phyloP scores from a whole-genome alignment of 2,329 filamentous ascomycete species.

The Cladorrhinum sp. region DNA sequence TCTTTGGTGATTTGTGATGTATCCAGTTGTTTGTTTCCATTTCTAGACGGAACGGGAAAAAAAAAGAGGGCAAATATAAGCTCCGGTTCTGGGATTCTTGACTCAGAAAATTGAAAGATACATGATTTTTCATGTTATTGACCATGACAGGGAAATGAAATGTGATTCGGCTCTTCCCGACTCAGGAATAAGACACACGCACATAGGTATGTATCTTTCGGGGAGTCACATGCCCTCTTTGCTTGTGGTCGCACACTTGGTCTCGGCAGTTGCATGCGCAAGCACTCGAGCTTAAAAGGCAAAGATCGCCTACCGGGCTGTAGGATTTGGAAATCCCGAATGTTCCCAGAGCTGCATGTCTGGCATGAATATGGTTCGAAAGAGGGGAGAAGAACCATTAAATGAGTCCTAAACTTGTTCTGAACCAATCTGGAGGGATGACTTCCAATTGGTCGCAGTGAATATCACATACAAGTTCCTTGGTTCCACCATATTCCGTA shows the following conservation, averaged over 20 bases:
- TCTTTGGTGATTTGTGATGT: too few species aligned
- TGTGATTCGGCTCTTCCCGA: background rate
- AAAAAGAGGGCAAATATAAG: too few species aligned
- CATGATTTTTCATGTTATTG: too few species aligned
- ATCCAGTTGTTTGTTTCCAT: too few species aligned
- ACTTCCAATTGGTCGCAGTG: background rate
- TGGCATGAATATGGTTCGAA: too few species aligned
- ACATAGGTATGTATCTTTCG: background rate
- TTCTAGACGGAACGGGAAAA: background rate
- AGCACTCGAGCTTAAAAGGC: background rate
- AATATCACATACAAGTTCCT: background rate
- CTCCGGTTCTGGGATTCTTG: background rate
- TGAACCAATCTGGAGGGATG: background rate
- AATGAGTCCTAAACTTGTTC: background rate
- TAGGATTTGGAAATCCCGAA: too few species aligned
- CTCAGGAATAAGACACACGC: background rate
- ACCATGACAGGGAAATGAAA: too few species aligned
- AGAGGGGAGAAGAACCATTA: too few species aligned
- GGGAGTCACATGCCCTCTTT: background rate
- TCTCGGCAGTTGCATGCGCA: too few species aligned
- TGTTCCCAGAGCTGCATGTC: background rate
- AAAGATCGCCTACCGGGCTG: background rate
- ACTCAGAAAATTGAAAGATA: background rate
- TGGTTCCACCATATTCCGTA: background rate
- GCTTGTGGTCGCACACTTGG: background rate